Conservation (phyloP, 1,139 yeast genomes). For the Lodderomyces margitis region DNA sequence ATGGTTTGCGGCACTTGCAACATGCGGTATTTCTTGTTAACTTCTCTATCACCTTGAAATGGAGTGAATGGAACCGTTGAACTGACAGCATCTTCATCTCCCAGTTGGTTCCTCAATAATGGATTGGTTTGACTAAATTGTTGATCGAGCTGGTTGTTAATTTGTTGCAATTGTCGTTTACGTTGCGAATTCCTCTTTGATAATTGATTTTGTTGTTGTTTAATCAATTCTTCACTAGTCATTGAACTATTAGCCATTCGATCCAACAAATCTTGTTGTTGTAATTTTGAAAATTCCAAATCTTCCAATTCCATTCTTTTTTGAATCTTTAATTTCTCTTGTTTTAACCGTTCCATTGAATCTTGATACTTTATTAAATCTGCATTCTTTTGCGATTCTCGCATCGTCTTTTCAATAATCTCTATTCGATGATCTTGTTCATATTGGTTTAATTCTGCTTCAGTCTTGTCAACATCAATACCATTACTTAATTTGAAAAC, state of each 20-base stretch:
- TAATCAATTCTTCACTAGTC: slow-evolving; percentile 52
- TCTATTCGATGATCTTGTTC: slow-evolving; percentile 74
- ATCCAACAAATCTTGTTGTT: slow-evolving; percentile 67
- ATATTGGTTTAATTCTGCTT: slow-evolving; percentile 63
- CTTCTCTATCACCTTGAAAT: slow-evolving; percentile 83
- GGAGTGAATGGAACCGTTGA: slow-evolving; percentile 82
- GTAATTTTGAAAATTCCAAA: slow-evolving; percentile 52
- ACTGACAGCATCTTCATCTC: slow-evolving; percentile 17
- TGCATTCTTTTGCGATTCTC: slow-evolving; percentile 65
- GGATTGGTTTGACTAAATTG: slow-evolving; percentile 7
- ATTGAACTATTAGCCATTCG: slow-evolving; percentile 55
- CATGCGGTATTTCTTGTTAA: slow-evolving; percentile 35
- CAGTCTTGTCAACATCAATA: slow-evolving; percentile 70
- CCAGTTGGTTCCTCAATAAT: slow-evolving; percentile 23
- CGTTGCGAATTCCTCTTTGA: slow-evolving; percentile 65
- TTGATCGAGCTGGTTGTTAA: slow-evolving; percentile 51
- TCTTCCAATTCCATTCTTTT: slow-evolving; percentile 72
- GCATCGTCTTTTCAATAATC: slow-evolving; percentile 64
- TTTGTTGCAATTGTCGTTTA: slow-evolving; percentile 63
- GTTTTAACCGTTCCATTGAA: slow-evolving; percentile 54
- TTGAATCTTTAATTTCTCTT: slow-evolving; percentile 62
- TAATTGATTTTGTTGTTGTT: slow-evolving; percentile 40
- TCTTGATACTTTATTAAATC: slow-evolving; percentile 60
- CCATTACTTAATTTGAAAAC: slow-evolving; percentile 74
- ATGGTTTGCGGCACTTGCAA: slow-evolving; percentile 25